Evolutionary conservation across 306 rosid species (phyloP).

Genomic region (Cicer judaicum): DNA sequence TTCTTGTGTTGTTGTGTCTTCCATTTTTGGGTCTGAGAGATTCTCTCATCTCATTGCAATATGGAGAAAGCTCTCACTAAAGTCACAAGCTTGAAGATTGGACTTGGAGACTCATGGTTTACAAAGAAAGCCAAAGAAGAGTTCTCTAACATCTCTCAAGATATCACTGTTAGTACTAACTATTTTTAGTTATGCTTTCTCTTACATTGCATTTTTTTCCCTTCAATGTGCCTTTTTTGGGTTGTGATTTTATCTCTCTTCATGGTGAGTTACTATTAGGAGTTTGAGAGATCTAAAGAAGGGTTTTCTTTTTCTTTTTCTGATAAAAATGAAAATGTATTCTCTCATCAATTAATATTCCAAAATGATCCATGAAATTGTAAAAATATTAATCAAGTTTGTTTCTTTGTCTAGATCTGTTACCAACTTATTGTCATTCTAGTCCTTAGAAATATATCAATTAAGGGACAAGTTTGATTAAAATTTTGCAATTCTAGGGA

Average conservation of each 20-base stretch:
- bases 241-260: constrained; percentile 34
- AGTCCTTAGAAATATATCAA: no score
- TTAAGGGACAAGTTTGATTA: no score
- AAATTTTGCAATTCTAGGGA: no score
- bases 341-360: no score
- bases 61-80: constrained; percentile 96
- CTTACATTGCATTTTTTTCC: constrained; percentile 5
- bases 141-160: constrained; percentile 75
- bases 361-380: no score
- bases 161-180: constrained; percentile 71
- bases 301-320: constrained; percentile 9
- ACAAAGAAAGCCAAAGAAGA: constrained; percentile 92
- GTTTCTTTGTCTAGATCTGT: no score
- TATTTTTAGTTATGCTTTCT: background rate
- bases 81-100: constrained; percentile 81
- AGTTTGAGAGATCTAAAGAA: constrained; percentile 54
- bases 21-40: background rate
- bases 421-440: no score
- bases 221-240: constrained; percentile 47
- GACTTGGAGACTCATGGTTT: constrained; percentile 76
- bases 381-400: no score
- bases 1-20: background rate
- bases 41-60: constrained; percentile 27
- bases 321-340: constrained; percentile 1
- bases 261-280: constrained; percentile 21